Percentiles rank a stretch among this genome's conserved stretches.
Conservation (phyloP, 345 rosid species). For the Salix brachista region DNA sequence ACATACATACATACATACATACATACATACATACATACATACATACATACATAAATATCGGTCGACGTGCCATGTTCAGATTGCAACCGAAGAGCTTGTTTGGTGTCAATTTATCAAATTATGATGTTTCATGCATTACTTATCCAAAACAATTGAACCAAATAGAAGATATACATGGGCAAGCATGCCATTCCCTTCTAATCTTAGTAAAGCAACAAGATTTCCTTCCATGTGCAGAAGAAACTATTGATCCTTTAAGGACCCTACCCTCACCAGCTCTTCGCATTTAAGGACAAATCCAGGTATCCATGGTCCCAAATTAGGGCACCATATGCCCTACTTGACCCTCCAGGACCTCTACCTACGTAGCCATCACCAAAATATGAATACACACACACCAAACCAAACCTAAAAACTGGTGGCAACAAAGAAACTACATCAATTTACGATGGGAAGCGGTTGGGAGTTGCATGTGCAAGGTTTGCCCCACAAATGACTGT, state of each 20-base stretch:
- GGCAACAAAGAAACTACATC: not conserved
- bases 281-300: not conserved
- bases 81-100: not conserved
- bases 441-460: not conserved
- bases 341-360: not conserved
- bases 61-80: not conserved
- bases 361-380: not conserved
- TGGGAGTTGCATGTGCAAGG: constrained; percentile 8
- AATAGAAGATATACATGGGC: no score
- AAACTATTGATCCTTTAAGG: not conserved
- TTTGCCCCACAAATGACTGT: constrained; percentile 5
- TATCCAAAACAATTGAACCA: no score
- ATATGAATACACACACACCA: not conserved
- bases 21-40: no score
- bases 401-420: not conserved
- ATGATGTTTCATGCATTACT: no score
- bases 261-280: not conserved
- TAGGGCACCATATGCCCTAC: not conserved
- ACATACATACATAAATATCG: no score
- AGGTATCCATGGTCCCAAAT: not conserved
- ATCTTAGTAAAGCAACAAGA: not conserved
- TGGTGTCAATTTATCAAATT: no score
- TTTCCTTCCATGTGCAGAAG: constrained; percentile 1
- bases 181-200: no score
- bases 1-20: no score